Base-by-base conservation (phyloP, 1,284 basidiomycete genomes). In the Inonotus hispidus region DNA sequence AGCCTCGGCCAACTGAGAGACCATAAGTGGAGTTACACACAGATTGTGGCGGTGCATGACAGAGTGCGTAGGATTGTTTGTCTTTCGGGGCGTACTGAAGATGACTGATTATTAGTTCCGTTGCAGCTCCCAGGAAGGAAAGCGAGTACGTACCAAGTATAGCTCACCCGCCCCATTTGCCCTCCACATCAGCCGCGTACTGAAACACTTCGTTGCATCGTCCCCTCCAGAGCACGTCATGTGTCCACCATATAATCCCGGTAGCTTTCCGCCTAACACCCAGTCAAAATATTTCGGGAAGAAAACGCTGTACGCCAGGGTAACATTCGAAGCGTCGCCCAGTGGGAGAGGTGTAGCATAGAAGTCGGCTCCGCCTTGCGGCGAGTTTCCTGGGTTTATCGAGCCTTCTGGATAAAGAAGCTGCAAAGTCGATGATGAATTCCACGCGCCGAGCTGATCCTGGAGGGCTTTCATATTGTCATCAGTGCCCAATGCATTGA, bases 131-230 rank as follows among this genome's bases (percentile, higher is more conserved):
- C 10, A 11, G 45, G 47, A 2, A 11, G 45, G 47, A 2, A 23
- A 46, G 59, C 7, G 13, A 13, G 45, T 2, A 73, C 81, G 59
- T 67, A 90, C 88, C 59, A 92, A 75, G 68, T 92, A 92, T 27
- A 92, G 72, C 68, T 90, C 88, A 0, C 88, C 88, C 0, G 68
- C 69, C 3, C 87, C 88, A 0, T 71, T 74, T 10, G 70, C 67
- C 49, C 88, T 77, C 88, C 88, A 91, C 88, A 91, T 91, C 63
- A 90, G 61, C 29, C 88, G 74, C 19, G 85, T 88, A 69, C 87
- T 88, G 67, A 88, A 91, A 65, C 88, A 90, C 58, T 80, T 76
- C 38, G 71, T 59, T 6, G 88, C 88, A 3, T 75, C 75, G 63
- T 84, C 76, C 4, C 88, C 88, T 7, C 87, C 87, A 25, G 86